A percentile compares a stretch with the other conserved stretches of the same genome.
Conservation (phyloP, 495 filamentous ascomycete genomes). For the Penicillium roqueforti region DNA sequence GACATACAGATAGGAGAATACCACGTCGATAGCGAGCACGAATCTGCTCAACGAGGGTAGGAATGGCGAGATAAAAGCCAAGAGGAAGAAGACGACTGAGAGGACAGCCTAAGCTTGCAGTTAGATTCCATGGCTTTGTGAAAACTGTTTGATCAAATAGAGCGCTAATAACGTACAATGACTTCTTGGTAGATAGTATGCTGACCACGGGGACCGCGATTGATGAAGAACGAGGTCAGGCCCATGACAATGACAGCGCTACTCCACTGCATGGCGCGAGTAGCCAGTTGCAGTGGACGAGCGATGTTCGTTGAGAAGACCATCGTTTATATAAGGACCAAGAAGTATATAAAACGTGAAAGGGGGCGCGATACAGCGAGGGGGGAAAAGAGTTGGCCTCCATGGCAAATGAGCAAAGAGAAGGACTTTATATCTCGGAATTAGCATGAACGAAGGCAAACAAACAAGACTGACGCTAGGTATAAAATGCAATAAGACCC, state of each 20-base stretch:
- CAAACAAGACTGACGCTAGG: conserved; percentile 16
- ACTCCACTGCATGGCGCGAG: conserved; percentile 45
- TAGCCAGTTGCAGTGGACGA: conserved; percentile 36
- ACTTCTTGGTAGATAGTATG: conserved; percentile 53
- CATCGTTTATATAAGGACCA: conserved; percentile 21
- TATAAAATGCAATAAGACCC: conserved; percentile 2
- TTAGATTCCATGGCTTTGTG: neutral
- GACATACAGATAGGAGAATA: conserved; percentile 58
- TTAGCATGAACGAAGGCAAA: conserved; percentile 15
- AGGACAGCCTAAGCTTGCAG: conserved; percentile 40
- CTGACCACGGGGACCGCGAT: conserved; percentile 33
- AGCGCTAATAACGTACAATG: conserved; percentile 45
- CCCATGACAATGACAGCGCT: conserved; percentile 60
- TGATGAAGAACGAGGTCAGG: conserved; percentile 53
- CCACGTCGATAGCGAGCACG: conserved; percentile 51
- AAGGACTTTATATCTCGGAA: conserved; percentile 10
- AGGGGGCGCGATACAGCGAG: neutral
- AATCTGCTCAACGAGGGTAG: conserved; percentile 43
- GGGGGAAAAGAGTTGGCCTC: neutral
- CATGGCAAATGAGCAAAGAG: neutral
- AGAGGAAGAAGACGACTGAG: conserved; percentile 55
- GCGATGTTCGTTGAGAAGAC: conserved; percentile 26
- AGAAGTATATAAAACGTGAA: neutral
- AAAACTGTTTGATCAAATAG: neutral
- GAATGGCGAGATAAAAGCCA: conserved; percentile 52